These are phyloP conservation scores for Comarum palustre DNA, from an alignment of 306 rosid species.

Conservation along the genomic window DNA sequence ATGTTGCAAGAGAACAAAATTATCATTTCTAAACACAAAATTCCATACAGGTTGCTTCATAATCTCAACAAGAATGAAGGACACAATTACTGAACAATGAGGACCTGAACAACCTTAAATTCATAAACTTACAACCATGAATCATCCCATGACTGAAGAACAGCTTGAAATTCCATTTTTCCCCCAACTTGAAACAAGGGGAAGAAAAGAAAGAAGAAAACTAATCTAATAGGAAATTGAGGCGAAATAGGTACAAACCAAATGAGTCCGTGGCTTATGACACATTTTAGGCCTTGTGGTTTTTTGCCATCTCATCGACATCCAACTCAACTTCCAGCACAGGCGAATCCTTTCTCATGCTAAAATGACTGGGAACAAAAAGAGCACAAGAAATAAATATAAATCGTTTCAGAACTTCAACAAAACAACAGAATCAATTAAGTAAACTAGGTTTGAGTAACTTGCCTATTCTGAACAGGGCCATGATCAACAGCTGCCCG, in stretches of 20 bases:
- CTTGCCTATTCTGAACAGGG: slow-evolving; percentile 82
- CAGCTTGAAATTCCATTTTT: slow-evolving; percentile 33
- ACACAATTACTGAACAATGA: slow-evolving; percentile 15
- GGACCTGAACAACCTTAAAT: slow-evolving; percentile 24
- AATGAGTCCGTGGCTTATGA: slow-evolving; percentile 33
- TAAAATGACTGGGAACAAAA: slow-evolving; percentile 46
- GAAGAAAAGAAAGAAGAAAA: slow-evolving; percentile 13
- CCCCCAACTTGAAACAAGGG: slow-evolving; percentile 29
- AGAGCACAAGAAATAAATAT: slow-evolving; percentile 18
- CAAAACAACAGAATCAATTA: slow-evolving; percentile 12
- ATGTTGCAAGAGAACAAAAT: slow-evolving; percentile 2
- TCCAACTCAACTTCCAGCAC: slow-evolving; percentile 82
- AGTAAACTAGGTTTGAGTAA: slow-evolving; percentile 15
- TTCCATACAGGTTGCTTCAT: slow-evolving; percentile 23
- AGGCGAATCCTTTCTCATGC: slow-evolving; percentile 69
- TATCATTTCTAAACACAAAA: slow-evolving; percentile 24
- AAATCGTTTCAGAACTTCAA: slow-evolving; percentile 9
- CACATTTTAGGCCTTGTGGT: slow-evolving; percentile 53
- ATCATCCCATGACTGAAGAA: slow-evolving; percentile 20
- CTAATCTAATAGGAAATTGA: slow-evolving; percentile 28
- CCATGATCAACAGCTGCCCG: slow-evolving; percentile 94
- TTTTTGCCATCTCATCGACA: slow-evolving; percentile 84
- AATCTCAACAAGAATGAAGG: slow-evolving; percentile 20
- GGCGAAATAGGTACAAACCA: slow-evolving; percentile 33
- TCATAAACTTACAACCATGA: slow-evolving; percentile 20